phyloP scores from a whole-genome alignment of 225 moss, liverwort and hornwort species.

The Pseudoscleropodium purum region DNA sequence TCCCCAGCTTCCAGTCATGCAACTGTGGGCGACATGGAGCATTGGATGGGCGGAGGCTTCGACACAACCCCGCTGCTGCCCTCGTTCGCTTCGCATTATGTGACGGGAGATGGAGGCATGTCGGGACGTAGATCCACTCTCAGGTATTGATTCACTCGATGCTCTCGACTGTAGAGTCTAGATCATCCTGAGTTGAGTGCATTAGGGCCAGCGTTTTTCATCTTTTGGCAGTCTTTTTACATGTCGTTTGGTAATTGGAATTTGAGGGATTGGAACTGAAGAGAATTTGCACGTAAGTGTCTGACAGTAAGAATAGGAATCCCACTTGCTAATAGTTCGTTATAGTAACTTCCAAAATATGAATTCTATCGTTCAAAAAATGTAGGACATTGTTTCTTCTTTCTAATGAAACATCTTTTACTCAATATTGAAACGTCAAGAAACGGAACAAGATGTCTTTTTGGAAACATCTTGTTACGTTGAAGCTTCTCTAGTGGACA shows the following conservation, averaged over 20 bases:
- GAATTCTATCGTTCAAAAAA: not conserved
- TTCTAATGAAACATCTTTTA: not conserved
- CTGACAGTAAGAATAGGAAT: not conserved
- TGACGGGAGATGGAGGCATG: conserved; percentile 95
- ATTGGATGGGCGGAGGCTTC: conserved; percentile 97
- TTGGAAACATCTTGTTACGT: not conserved
- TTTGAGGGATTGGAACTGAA: not conserved
- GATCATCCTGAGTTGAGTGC: not conserved
- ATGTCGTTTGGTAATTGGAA: not conserved
- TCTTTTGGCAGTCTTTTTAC: not conserved
- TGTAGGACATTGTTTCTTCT: not conserved
- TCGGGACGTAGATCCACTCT: conserved; percentile 94
- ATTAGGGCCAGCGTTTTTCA: not conserved
- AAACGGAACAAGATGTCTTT: not conserved
- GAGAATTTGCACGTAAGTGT: not conserved
- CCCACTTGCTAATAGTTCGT: not conserved
- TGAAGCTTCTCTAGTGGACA: not conserved
- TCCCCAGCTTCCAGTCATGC: conserved; percentile 83
- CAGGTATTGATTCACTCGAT: conserved; percentile 30
- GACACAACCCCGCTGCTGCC: conserved; percentile 80
- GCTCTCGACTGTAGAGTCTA: not conserved
- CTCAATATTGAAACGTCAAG: not conserved
- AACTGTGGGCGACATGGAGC: conserved; percentile 82
- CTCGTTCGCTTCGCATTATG: conserved; percentile 97
- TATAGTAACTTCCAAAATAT: not conserved